Conservation (phyloP, 148 eudicot species). For the Rhododendron ferrugineum region DNA sequence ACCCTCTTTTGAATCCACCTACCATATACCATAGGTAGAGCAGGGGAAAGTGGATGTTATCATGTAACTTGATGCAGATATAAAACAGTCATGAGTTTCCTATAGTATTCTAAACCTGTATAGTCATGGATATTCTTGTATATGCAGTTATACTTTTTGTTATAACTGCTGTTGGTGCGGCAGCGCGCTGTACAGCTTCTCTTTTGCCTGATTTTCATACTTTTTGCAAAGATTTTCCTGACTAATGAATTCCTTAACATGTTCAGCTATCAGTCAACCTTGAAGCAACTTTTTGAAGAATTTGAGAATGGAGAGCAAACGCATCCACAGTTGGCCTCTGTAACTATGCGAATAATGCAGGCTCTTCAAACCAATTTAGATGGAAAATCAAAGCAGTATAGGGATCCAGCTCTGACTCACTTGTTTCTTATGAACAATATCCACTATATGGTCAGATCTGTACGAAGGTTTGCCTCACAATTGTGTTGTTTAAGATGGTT, state of each 20-base stretch:
- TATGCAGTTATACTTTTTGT: neutral
- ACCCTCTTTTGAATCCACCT: neutral
- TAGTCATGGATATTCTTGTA: neutral
- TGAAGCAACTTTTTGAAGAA: slow-evolving; percentile 98
- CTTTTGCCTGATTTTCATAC: neutral
- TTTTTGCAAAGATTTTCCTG: slow-evolving; percentile 4
- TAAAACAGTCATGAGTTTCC: neutral
- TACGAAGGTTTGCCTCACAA: slow-evolving; percentile 63
- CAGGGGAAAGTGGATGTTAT: neutral
- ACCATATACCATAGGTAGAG: neutral
- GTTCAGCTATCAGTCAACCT: slow-evolving; percentile 83
- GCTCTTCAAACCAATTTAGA: slow-evolving; percentile 96
- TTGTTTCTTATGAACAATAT: slow-evolving; percentile 95
- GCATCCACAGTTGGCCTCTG: slow-evolving; percentile 73
- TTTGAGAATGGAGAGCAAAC: slow-evolving; percentile 63
- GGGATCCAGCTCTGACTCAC: slow-evolving; percentile 78
- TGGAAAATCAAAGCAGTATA: slow-evolving; percentile 93
- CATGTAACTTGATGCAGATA: neutral
- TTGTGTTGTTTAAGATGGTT: neutral
- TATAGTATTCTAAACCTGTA: neutral
- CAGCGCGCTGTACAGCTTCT: neutral
- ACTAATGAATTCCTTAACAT: slow-evolving; percentile 10
- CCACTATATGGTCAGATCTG: slow-evolving; percentile 96
- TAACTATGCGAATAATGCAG: slow-evolving; percentile 96
- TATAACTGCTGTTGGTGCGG: neutral